Conservation (phyloP, 768 basidiomycete genomes). For the Pulveroboletus sp. region DNA sequence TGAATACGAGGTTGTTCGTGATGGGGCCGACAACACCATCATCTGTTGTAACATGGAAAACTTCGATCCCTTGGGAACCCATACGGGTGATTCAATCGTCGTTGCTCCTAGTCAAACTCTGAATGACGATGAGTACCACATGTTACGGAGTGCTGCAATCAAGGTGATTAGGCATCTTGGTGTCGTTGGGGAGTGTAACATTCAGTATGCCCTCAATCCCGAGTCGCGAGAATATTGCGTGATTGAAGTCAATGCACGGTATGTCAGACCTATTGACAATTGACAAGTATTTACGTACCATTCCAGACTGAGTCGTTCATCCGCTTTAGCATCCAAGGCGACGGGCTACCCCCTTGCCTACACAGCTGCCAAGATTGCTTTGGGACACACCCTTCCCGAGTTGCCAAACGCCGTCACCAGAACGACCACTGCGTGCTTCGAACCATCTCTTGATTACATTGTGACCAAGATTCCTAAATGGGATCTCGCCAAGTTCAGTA, state of each 20-base stretch:
- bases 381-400: constrained; percentile 95
- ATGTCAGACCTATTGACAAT: neutral
- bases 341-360: constrained; percentile 99
- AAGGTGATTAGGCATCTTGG: constrained; percentile 91
- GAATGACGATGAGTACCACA: constrained; percentile 97
- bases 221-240: constrained; percentile 91
- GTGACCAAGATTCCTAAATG: constrained; percentile 99
- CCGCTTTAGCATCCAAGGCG: constrained; percentile 96
- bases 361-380: constrained; percentile 97
- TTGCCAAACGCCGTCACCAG: constrained; percentile 99
- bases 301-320: constrained; percentile 70
- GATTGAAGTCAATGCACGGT: constrained; percentile 96
- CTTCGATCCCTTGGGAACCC: constrained; percentile 97
- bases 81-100: constrained; percentile 99
- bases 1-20: constrained; percentile 98
- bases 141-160: constrained; percentile 96
- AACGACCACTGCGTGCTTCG: constrained; percentile 98
- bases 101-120: constrained; percentile 98
- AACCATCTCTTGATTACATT: constrained; percentile 97
- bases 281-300: neutral
- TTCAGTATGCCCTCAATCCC: constrained; percentile 97
- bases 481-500: constrained; percentile 97
- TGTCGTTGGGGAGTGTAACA: constrained; percentile 93
- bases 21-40: constrained; percentile 98
- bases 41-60: constrained; percentile 99